Base-by-base conservation (phyloP, 371 early-diverging fungal genomes). In the Mucor lusitanicus region DNA sequence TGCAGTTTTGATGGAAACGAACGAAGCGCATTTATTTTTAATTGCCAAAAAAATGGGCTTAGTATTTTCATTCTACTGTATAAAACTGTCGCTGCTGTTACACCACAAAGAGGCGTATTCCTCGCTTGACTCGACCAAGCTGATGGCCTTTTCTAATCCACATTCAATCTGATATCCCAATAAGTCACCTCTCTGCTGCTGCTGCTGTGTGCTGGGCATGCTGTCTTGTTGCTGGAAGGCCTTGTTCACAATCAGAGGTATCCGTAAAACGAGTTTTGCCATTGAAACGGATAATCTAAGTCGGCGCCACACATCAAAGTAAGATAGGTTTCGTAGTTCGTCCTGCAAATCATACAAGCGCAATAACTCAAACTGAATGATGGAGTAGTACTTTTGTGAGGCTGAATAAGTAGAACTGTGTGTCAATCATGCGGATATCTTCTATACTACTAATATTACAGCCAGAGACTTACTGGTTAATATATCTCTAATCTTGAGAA, bases 291-390 rank as follows among this genome's bases (percentile, higher is more conserved):
- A 86, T 40, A 87, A 57, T 23, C 79, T 75, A 56, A 88, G 76
- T 23, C 89, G 83, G n/a, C 86, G 83, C 74, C 85, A 76, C 28
- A 88, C 75, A 68, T 86, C 83, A 65, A 87, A 80, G 62, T 86
- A 86, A 6, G 85, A 84, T 13, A 88, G 66, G 8, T 75, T 72
- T 3, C 86, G 82, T 50, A 88, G 70, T 64, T 85, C 78, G 12
- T 85, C 82, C 67, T 87, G 86, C 15, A 87, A 70, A 23, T 88
- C 89, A 13, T 85, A 86, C 23, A 87, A 72, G n/a, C 84, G 79
- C 68, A 86, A 78, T 12, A 88, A 71, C 55, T 88, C 86, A 71
- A 84, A 84, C 61, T 87, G 86, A 13, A 85, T 78, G 30, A 85
- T 76, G 30, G 79, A 79, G 71, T 86, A 80, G 59, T 87, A 88